These are phyloP conservation scores for Alternaria metachromatica DNA, from an alignment of 2,329 filamentous ascomycete species.

Conservation along the genomic window DNA sequence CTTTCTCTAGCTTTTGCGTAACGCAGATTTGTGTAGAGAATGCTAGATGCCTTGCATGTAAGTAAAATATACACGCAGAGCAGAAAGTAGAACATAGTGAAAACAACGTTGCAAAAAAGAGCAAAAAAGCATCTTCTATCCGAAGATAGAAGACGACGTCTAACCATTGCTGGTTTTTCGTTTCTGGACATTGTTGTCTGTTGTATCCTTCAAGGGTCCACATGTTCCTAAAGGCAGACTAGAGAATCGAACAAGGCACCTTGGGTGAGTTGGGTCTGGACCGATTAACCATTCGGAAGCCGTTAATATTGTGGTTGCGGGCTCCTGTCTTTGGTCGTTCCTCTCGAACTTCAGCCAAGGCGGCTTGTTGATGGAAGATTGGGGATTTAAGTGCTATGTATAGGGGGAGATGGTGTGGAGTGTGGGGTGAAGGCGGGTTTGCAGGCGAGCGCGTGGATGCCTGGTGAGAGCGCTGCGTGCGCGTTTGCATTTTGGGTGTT, in stretches of 20 bases:
- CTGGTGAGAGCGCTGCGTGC: neutral
- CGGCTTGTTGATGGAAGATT: neutral
- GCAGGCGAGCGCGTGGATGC: neutral
- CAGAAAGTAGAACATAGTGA: neutral
- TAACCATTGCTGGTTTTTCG: neutral
- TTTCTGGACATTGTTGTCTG: neutral
- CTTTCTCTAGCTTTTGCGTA: neutral
- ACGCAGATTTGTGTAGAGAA: neutral
- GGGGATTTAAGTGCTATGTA: neutral
- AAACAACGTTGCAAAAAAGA: neutral
- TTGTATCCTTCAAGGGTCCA: neutral
- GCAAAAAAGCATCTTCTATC: neutral
- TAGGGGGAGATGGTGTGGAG: neutral
- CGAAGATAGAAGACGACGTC: neutral
- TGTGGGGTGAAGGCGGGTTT: neutral
- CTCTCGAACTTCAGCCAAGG: neutral
- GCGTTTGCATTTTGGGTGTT: neutral
- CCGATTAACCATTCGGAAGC: neutral
- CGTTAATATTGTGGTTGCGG: conserved; percentile 1
- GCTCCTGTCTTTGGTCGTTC: neutral
- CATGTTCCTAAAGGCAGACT: neutral
- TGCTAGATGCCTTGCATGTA: accelerated
- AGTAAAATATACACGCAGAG: neutral
- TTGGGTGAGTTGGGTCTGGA: conserved; percentile 2
- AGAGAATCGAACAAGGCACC: neutral